Evolutionary conservation across 306 rosid species (phyloP).

Genomic region (Dryas drummondii): DNA sequence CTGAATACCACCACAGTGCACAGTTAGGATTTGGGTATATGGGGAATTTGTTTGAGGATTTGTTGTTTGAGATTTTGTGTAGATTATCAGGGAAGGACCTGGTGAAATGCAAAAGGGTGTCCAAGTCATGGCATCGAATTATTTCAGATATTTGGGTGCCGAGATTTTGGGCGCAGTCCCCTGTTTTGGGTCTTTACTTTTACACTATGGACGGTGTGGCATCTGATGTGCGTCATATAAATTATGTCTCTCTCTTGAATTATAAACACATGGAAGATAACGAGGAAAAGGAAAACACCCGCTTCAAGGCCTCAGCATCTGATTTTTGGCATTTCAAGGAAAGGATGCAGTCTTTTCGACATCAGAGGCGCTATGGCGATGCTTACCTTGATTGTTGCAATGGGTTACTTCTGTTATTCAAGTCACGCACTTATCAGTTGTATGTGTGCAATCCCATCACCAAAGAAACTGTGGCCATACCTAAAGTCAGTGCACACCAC

Average conservation of each 20-base stretch:
- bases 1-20: too few species aligned
- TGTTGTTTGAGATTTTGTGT: neutral
- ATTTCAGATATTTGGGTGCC: neutral
- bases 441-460: conserved; percentile 19
- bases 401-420: neutral
- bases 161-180: conserved; percentile 6
- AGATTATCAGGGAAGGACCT: conserved; percentile 3
- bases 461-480: neutral
- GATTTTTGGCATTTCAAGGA: too few species aligned
- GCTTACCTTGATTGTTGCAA: conserved; percentile 4
- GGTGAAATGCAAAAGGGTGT: conserved; percentile 8
- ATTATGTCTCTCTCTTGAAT: neutral
- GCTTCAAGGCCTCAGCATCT: neutral
- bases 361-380: too few species aligned
- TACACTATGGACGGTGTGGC: neutral
- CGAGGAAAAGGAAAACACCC: neutral
- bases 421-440: neutral
- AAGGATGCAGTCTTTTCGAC: too few species aligned
- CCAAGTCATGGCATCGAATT: conserved; percentile 7
- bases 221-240: neutral
- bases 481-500: neutral
- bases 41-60: neutral
- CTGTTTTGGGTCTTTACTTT: neutral
- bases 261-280: neutral
- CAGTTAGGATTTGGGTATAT: neutral